A percentile compares a stretch with the other conserved stretches of the same genome.
Evolutionary conservation across 768 basidiomycete species (phyloP).

Genomic region (Leccinum truebloodii): DNA sequence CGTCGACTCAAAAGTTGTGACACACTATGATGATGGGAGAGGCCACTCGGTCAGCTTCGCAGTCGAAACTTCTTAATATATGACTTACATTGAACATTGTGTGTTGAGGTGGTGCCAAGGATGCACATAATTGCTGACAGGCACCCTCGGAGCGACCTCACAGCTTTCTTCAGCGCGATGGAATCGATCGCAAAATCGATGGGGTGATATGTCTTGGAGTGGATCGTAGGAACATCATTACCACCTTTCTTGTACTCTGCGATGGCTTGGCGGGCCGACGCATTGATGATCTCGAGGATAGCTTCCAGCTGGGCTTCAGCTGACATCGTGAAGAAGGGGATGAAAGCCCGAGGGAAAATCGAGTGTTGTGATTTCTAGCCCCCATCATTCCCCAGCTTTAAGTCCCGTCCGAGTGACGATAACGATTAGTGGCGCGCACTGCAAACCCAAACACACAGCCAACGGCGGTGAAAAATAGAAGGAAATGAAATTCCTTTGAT

Average conservation of each 20-base stretch:
- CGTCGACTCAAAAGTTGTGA: constrained; percentile 27
- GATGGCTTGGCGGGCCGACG: constrained; percentile 28
- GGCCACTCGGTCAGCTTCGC: background rate
- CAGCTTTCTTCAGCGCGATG: constrained; percentile 26
- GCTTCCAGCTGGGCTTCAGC: constrained; percentile 7
- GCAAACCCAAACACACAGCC: background rate
- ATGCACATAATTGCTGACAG: constrained; percentile 30
- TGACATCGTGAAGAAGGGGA: constrained; percentile 14
- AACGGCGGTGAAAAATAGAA: background rate
- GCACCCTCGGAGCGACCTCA: constrained; percentile 28
- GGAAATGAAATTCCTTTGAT: background rate
- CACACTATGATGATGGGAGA: constrained; percentile 7
- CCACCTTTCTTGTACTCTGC: constrained; percentile 27
- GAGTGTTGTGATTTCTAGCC: background rate
- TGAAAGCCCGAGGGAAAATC: background rate
- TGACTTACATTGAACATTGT: constrained; percentile 27
- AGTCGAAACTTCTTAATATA: background rate
- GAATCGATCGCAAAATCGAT: constrained; percentile 23
- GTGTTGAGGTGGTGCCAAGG: constrained; percentile 30
- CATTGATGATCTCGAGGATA: constrained; percentile 34
- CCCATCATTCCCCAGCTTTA: background rate
- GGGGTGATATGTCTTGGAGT: constrained; percentile 25
- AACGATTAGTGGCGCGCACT: background rate
- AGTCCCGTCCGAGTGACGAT: background rate
- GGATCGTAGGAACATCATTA: constrained; percentile 24